Base-by-base conservation (phyloP, 1,284 basidiomycete species). In the Ganoderma resinaceum region DNA sequence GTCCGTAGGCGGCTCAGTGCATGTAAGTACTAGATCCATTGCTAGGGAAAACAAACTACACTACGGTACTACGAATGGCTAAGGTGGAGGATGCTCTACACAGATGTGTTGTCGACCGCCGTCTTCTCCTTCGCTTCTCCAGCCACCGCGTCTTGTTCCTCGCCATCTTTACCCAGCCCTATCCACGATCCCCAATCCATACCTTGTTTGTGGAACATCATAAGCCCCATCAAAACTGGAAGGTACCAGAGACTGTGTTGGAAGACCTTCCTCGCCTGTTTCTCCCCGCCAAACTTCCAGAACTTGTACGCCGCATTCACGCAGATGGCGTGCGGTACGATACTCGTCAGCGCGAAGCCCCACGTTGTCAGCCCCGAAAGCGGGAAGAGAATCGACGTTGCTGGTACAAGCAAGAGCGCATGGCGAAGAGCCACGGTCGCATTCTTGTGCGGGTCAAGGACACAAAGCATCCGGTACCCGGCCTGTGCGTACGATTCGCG, bases 391-490 rank as follows among this genome's bases (percentile, higher is more conserved):
- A 95, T 76, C 18, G 92, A 92, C 74, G 91, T 95, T 67, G 96
- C 86, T 11, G 93, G 91, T n/a, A 95, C 78, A 59, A 98, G 86
- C 20, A 95, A 85, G 20, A 93, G 71, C 0, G 95, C 86, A 80
- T 99, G 95, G 12, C 98, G 89, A 26, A 99, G 82, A 26, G 93
- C 88, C 53, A 99, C 97, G 59, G 94, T 84, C 0, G 95, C 89
- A 78, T 99, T 99, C 74, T 95, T 90, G 14, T 82, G 77, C 0
- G 97, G 95, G 55, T 91, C 86, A 58, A 95, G 83, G 66, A 96
- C 93, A 31, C 92, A 90, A 43, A 99, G 89, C 98, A 99, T 99
- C 52, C 88, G 88, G 78, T 98, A 99, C 20, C 97, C 97, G 6
- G 94, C 95, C 76, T 95, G 89, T 0, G 97, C 95, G 81, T 99